Evolutionary conservation across 352 stramenopile genomes (phyloP).

Genomic region (Albugo candida): DNA sequence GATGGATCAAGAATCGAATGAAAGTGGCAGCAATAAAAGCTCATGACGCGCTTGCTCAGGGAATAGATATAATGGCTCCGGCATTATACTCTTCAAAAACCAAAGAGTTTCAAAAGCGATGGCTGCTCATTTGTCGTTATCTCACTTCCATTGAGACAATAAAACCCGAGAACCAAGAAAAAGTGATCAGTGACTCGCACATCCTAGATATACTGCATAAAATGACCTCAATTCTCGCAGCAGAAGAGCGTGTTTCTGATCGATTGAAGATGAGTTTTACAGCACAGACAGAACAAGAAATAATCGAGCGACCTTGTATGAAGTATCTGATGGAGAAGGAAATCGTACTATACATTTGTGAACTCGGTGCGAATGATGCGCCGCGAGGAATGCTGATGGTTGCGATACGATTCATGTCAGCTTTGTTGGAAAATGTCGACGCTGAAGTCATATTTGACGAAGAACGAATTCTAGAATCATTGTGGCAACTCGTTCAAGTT

Average conservation of each 20-base stretch:
- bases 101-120: slow-evolving; percentile 74
- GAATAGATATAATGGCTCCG: slow-evolving; percentile 56
- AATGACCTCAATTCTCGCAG: slow-evolving; percentile 69
- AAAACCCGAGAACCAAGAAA: slow-evolving; percentile 12
- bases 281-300: slow-evolving; percentile 10
- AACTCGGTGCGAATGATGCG: slow-evolving; percentile 41
- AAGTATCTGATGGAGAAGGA: slow-evolving; percentile 75
- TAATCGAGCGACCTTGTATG: slow-evolving; percentile 30
- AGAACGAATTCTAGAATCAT: slow-evolving; percentile 49
- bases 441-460: slow-evolving; percentile 62
- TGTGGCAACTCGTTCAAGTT: slow-evolving; percentile 58
- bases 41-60: slow-evolving; percentile 48
- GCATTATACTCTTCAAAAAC: slow-evolving; percentile 65
- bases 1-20: slow-evolving; percentile 60
- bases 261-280: slow-evolving; percentile 35
- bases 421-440: slow-evolving; percentile 45
- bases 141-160: slow-evolving; percentile 50
- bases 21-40: slow-evolving; percentile 50
- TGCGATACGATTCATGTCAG: slow-evolving; percentile 55
- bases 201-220: slow-evolving; percentile 69
- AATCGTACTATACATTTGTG: slow-evolving; percentile 58
- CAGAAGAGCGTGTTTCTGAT: slow-evolving; percentile 60
- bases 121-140: slow-evolving; percentile 56
- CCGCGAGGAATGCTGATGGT: slow-evolving; percentile 74
- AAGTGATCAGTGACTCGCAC: slow-evolving; percentile 7